phyloP scores from a whole-genome alignment of 768 basidiomycete species.

The Agaricus subrufescens region DNA sequence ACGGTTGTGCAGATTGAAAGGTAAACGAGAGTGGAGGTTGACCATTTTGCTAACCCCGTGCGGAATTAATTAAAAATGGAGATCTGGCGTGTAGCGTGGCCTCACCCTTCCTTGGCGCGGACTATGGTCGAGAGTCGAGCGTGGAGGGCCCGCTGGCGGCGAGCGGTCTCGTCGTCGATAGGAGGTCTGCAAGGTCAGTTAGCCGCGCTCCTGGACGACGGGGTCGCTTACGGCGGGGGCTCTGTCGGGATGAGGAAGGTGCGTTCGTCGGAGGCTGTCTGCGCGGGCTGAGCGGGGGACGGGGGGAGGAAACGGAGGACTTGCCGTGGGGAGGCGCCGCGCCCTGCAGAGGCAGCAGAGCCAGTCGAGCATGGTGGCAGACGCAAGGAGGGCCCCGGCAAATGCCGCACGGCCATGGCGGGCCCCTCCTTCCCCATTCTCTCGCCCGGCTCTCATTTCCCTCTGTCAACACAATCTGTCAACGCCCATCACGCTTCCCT shows the following conservation, averaged over 20 bases:
- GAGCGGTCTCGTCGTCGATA: conserved; percentile 9
- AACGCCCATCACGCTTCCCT: too few species aligned
- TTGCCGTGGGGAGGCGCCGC: conserved; percentile 13
- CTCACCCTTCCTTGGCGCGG: conserved; percentile 54
- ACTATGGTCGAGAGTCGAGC: conserved; percentile 50
- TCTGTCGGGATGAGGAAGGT: conserved; percentile 24
- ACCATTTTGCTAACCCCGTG: conserved; percentile 52
- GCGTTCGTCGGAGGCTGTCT: conserved; percentile 18
- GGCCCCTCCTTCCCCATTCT: too few species aligned
- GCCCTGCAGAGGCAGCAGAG: conserved; percentile 20
- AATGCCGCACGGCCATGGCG: background rate
- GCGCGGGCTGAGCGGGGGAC: background rate
- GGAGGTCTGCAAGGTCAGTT: background rate
- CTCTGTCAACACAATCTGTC: too few species aligned
- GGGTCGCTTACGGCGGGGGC: conserved; percentile 15
- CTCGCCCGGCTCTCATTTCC: too few species aligned
- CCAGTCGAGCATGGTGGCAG: conserved; percentile 11
- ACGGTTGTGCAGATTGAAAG: conserved; percentile 53
- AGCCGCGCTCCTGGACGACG: background rate
- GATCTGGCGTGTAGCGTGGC: conserved; percentile 2
- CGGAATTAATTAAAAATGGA: background rate
- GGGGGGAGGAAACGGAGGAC: background rate
- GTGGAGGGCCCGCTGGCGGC: conserved; percentile 41
- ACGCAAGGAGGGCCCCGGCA: background rate
- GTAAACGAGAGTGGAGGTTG: conserved; percentile 49